Base-by-base conservation (phyloP, 495 filamentous ascomycete genomes). In the Penicillium macrosclerotiorum region DNA sequence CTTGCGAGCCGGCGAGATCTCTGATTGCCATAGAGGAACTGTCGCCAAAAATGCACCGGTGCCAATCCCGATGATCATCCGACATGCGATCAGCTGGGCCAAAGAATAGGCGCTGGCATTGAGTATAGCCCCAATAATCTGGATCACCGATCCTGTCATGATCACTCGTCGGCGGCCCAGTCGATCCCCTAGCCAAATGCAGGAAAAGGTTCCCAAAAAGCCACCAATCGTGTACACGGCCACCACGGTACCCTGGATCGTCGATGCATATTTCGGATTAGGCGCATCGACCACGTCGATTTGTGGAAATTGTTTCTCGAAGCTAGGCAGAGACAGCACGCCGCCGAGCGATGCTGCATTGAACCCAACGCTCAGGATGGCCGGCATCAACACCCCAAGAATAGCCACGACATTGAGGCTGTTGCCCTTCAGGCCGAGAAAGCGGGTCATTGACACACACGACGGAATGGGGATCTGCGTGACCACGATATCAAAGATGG, bases 1-100 rank as follows among this genome's bases (percentile, higher is more conserved):
- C 64, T 73, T 76, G 13, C 68, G 64, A 6, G 76, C 75, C 38
- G 78, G 76, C 0, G 78, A 78, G 2, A 76, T 81, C 45, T 86
- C 80, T 5, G 77, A 75, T 52, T 83, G 77, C 81, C 80, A 86
- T 3, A 81, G 71, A 17, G 83, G 83, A n/a, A 76, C 77, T 1
- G 79, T 81, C 13, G 79, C 72, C 0, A 77, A 76, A 30, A 84
- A 75, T 26, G 77, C 67, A 17, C 81, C 83, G 38, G 82, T 83
- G 1, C 82, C 83, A 17, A 84, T 61, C 3, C 79, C 63, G 41
- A 63, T 63, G 5, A 79, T 55, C 11, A 82, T 62, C 30, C 80
- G 71, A 6, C 74, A 77, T 18, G 77, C 67, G 35, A 85, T 74
- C 49, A 85, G 77, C 45, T 83, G 80, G 5, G 69, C 47, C 11